These are phyloP conservation scores for Crithidia bombi DNA, from an alignment of 208 protist genomes.

Conservation along the genomic window DNA sequence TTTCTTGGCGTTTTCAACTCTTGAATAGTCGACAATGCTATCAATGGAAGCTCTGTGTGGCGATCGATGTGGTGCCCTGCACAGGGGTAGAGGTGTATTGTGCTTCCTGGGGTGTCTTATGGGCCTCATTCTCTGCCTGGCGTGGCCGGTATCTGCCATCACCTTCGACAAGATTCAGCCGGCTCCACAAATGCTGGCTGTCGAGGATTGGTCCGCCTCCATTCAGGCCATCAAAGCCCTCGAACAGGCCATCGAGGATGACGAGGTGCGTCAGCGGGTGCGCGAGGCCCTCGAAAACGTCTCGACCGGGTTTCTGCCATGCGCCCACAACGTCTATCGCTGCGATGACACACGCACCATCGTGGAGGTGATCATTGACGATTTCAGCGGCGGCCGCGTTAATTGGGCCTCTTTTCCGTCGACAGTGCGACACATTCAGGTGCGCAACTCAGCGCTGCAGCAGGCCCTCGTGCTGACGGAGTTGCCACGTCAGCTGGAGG, in stretches of 20 bases:
- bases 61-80: not conserved
- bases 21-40: not conserved
- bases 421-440: conserved; percentile 5
- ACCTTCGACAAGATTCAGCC: not conserved
- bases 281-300: not conserved
- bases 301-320: not conserved
- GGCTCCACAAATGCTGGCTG: not conserved
- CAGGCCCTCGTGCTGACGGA: conserved; percentile 17
- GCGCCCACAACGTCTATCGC: conserved; percentile 9
- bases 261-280: not conserved
- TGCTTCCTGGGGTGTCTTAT: not conserved
- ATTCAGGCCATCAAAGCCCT: conserved; percentile 7
- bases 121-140: not conserved
- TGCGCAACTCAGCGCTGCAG: conserved; percentile 9
- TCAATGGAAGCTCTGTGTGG: not conserved
- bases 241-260: conserved; percentile 2
- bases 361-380: conserved; percentile 3
- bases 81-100: not conserved
- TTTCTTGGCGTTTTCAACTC: not conserved
- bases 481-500: conserved; percentile 8
- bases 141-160: not conserved
- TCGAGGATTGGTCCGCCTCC: not conserved
- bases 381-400: not conserved
- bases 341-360: conserved; percentile 7
- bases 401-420: conserved; percentile 12